Evolutionary conservation across 2,329 filamentous ascomycete genomes (phyloP).

Genomic region (Fusarium oxysporum): DNA sequence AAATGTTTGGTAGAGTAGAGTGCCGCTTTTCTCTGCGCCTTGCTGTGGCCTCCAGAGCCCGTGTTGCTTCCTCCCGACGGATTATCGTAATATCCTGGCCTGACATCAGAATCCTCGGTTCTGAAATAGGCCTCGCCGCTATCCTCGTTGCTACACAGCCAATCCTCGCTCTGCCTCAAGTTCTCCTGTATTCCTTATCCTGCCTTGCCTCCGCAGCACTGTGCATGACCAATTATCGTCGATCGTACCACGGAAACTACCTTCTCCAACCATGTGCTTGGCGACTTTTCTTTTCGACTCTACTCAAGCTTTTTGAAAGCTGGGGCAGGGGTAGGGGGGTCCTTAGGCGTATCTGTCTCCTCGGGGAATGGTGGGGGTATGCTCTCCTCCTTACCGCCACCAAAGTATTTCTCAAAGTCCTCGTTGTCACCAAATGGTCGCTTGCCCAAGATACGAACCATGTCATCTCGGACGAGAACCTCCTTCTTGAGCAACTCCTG

Average conservation of each 20-base stretch:
- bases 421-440: constrained; percentile 84
- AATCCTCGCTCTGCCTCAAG: constrained; percentile 38
- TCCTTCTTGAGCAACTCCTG: constrained; percentile 95
- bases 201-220: background rate
- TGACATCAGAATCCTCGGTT: constrained; percentile 2
- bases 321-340: constrained; percentile 52
- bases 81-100: constrained; percentile 10
- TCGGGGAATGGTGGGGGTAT: constrained; percentile 67
- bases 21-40: constrained; percentile 38
- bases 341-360: constrained; percentile 56
- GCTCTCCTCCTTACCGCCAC: constrained; percentile 66
- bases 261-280: constrained; percentile 2
- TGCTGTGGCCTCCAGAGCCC: constrained; percentile 28
- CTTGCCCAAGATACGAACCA: constrained; percentile 87
- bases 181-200: constrained; percentile 37
- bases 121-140: constrained; percentile 6
- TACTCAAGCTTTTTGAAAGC: constrained; percentile 51
- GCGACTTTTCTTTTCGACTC: constrained; percentile 17
- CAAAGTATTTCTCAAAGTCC: constrained; percentile 96
- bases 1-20: constrained; percentile 47
- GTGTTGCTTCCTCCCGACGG: constrained; percentile 2
- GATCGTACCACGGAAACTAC: background rate
- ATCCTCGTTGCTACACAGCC: constrained; percentile 27
- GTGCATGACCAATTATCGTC: background rate
- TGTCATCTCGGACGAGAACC: constrained; percentile 89